Base-by-base conservation (phyloP, 371 early-diverging fungal species). In the Chytridium lagenaria region DNA sequence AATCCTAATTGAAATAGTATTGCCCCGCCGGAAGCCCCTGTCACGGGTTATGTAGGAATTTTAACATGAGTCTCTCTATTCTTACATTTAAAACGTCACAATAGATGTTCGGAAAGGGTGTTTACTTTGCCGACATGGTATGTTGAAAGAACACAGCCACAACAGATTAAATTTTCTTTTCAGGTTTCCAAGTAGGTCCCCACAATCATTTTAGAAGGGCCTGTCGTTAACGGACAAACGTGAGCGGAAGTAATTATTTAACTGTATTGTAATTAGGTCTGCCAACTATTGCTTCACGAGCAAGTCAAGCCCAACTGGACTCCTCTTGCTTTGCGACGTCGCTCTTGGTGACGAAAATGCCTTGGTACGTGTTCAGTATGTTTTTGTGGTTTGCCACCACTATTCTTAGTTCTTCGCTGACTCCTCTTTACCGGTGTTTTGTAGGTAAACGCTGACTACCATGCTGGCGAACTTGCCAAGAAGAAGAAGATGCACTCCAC, bases 91-190 rank as follows among this genome's bases (percentile, higher is more conserved):
- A 33, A 36, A 3, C 15, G n/a, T 34, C 34, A 36, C 7, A 10
- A 34, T 61, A 61, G 82, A 87, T 88, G 82, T 91, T 91, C 75
- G 91, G 90, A 40, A 91, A 91, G 70, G 91, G 90, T 2, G 85
- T 89, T 15, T 91, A 91, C 75, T 90, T 91, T 78, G 91, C 90
- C 0, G 89, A 91, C 76, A 85, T 86, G 81, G 89, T 89, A 28
- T n/a, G n/a, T n/a, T n/a, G n/a, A n/a, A n/a, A n/a, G n/a, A n/a
- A 22, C 12, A 52, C 28, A 66, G 7, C 51, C 7, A 7, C 23
- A 10, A 40, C 51, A 26, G 7, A 66, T 66, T 36, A 7, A 44
- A 7, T 12, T 12, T 44, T 44, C 44, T 19, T 12, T 44, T 44
- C 7, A 44, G 44, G 44, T 44, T n/a, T n/a, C 55, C 23, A 57